Conservation (phyloP, 1,139 yeast species). For the Wickerhamomyces sp. region DNA sequence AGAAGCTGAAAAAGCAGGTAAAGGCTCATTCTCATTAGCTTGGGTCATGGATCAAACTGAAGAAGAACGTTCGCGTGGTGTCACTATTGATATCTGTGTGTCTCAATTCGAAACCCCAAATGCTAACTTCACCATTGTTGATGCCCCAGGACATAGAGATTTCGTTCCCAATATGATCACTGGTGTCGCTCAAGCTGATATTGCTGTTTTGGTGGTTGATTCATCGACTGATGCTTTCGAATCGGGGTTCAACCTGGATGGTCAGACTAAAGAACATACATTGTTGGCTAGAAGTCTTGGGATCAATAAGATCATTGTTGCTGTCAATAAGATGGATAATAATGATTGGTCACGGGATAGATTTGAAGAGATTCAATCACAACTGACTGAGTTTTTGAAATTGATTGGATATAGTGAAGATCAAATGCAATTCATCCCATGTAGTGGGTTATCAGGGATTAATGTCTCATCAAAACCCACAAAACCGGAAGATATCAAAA, state of each 20-base stretch:
- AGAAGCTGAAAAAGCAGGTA: conserved; percentile 81
- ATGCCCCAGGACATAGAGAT: conserved; percentile 98
- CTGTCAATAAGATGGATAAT: conserved; percentile 84
- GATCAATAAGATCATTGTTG: conserved; percentile 67
- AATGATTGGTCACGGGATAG: conserved; percentile 63
- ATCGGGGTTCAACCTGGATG: conserved; percentile 79
- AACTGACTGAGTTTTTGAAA: conserved; percentile 55
- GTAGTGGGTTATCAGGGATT: conserved; percentile 80
- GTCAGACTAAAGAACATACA: conserved; percentile 94
- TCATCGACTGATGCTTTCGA: conserved; percentile 83
- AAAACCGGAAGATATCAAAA: conserved; percentile 26
- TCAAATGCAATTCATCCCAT: conserved; percentile 68
- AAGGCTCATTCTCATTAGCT: conserved; percentile 90
- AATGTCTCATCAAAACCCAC: conserved; percentile 56
- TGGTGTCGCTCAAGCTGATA: conserved; percentile 85
- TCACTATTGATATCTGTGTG: conserved; percentile 89
- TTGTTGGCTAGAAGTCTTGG: conserved; percentile 80
- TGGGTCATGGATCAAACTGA: conserved; percentile 97
- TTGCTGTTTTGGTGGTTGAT: conserved; percentile 51
- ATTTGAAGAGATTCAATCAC: conserved; percentile 54
- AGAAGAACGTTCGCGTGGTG: conserved; percentile 88
- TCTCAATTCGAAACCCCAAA: conserved; percentile 68
- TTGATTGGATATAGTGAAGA: conserved; percentile 53
- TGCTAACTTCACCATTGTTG: conserved; percentile 78
- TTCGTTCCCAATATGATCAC: conserved; percentile 99